Percentiles rank a stretch among this genome's conserved stretches.
phyloP scores from a whole-genome alignment of 768 basidiomycete genomes.

The Mycena crocata region DNA sequence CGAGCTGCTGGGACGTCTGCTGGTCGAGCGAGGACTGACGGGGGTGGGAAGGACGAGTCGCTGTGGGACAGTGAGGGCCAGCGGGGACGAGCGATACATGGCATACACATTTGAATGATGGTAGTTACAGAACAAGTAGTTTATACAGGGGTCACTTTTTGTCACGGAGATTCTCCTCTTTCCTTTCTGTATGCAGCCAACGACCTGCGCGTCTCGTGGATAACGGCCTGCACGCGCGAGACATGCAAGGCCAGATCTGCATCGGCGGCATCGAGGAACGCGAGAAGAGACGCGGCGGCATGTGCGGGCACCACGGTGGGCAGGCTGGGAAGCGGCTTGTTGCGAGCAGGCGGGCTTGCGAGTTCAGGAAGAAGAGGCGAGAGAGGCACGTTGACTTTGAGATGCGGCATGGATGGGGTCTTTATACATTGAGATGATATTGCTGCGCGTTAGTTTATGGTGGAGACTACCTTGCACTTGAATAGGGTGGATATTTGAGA shows the following conservation, averaged over 20 bases:
- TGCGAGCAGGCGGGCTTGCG: constrained; percentile 10
- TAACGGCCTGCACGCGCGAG: constrained; percentile 35
- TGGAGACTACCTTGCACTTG: too few species aligned
- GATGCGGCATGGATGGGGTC: constrained; percentile 28
- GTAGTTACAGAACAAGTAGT: constrained; percentile 26
- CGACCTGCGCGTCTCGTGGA: constrained; percentile 37
- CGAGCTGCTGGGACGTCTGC: constrained; percentile 54
- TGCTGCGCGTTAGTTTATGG: too few species aligned
- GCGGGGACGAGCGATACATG: neutral
- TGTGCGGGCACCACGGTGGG: constrained; percentile 34
- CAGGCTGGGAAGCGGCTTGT: constrained; percentile 15
- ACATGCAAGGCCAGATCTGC: constrained; percentile 44
- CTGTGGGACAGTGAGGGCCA: constrained; percentile 8
- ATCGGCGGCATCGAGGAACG: constrained; percentile 49
- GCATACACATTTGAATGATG: constrained; percentile 30
- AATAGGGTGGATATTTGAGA: too few species aligned
- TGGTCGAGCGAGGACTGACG: constrained; percentile 39
- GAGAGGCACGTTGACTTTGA: constrained; percentile 41
- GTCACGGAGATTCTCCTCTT: constrained; percentile 15
- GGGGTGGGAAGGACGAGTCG: constrained; percentile 23
- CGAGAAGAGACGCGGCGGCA: constrained; percentile 44
- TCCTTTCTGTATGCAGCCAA: constrained; percentile 37
- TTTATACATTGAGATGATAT: neutral
- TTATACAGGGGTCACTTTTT: constrained; percentile 18
- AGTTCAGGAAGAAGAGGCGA: constrained; percentile 43